phyloP scores from a whole-genome alignment of 352 stramenopile species.

The Globisporangium nunn region DNA sequence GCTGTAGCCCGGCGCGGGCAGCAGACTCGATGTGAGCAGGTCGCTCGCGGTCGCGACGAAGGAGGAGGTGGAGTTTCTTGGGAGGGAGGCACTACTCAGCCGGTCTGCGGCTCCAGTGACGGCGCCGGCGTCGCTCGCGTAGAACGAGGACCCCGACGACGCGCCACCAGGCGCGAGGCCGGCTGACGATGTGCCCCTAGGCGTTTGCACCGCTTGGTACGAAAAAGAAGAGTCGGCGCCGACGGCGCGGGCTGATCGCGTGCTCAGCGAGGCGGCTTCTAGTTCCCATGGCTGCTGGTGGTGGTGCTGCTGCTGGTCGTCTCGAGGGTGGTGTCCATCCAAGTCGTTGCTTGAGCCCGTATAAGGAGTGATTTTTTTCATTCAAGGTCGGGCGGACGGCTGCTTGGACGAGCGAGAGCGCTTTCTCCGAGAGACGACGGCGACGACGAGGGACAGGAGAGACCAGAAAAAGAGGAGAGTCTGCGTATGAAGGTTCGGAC shows the following conservation, averaged over 20 bases:
- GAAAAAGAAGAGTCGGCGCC: conserved; percentile 40
- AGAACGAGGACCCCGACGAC: conserved; percentile 9
- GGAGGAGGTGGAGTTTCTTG: conserved; percentile 14
- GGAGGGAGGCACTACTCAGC: conserved; percentile 14
- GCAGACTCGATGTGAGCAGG: conserved; percentile 9
- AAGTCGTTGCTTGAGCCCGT: conserved; percentile 12
- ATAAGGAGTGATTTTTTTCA: conserved; percentile 17
- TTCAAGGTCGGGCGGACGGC: conserved; percentile 11
- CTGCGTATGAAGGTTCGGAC: background rate
- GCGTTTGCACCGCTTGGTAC: conserved; percentile 55
- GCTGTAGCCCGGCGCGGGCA: conserved; percentile 6
- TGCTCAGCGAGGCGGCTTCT: conserved; percentile 6
- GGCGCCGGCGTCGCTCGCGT: background rate
- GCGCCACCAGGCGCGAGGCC: conserved; percentile 2
- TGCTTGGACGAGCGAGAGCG: conserved; percentile 6
- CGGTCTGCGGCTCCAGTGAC: background rate
- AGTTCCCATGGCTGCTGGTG: conserved; percentile 8
- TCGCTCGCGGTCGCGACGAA: conserved; percentile 12
- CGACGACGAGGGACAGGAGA: background rate
- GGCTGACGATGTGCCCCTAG: conserved; percentile 34
- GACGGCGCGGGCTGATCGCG: conserved; percentile 13
- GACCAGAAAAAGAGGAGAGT: conserved; percentile 5
- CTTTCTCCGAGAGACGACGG: conserved; percentile 7
- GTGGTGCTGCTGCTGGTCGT: background rate
- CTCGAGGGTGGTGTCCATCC: conserved; percentile 5